Evolutionary conservation across 2,329 filamentous ascomycete genomes (phyloP), one percentile per base, ranked within the genome.

Genomic region (Endothia cerciana): DNA sequence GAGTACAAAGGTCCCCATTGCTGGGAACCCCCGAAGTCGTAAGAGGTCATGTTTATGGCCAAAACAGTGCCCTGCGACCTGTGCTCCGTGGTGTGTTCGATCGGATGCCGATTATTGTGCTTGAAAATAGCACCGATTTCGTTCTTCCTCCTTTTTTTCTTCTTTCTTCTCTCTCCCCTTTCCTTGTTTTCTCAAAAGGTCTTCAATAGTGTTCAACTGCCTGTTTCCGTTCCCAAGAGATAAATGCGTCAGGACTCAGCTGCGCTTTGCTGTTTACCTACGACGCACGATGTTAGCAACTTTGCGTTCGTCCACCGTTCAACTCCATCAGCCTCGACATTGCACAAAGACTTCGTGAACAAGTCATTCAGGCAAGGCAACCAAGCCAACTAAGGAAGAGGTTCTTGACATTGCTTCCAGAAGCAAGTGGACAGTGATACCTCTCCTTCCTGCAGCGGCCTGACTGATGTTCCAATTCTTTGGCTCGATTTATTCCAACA

Each of bases 1-100:
- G 66, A 51, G 47, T 68, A 68, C 51, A 68, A n/a, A 2, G 51
- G 36, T 19, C 66, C 60, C 64, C 64, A 66, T 58, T 61, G 66
- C 11, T 45, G 56, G 30, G 60, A 53, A 30, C 60, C 56, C 4
- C 38, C 41, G 22, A 68, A 68, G 49, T 68, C 66, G 66, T 68
- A 68, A 5, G 65, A 57, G 40, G 66, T 49, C 66, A 68, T 68
- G 5, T 56, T 53, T 57, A 25, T 59, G 55, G 43, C 25, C 30
- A n/a, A 51, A 28, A 4, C 1, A 5, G 30, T 4, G 30, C n/a
- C 6, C 22, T 28, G 13, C 30, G 33, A 19, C 8, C n/a, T 58
- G 55, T 11, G 19, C 30, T 36, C 25, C 30, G 19, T 19, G 8
- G 28, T 22, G 25, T 55, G 17, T 7, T 51, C 43, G 59, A 22